These are phyloP conservation scores for Rosa persica DNA, from an alignment of 306 rosid species.

Conservation along the genomic window DNA sequence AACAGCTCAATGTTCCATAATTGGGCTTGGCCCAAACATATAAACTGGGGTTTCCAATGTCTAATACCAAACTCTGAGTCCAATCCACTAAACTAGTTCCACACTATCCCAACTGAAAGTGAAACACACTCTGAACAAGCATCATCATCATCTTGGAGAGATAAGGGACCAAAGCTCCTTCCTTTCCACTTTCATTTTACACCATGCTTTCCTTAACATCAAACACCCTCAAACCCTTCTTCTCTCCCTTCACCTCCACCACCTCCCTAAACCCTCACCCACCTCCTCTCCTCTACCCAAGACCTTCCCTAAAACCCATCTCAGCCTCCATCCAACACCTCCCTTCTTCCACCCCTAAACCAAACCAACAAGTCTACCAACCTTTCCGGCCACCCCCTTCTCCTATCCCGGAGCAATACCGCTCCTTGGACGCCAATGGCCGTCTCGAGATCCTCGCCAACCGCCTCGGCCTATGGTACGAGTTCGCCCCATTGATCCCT, in stretches of 20 bases:
- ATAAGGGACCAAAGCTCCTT: conserved; percentile 28
- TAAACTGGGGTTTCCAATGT: not conserved
- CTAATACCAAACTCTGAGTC: not conserved
- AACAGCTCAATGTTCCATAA: not conserved
- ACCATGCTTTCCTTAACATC: conserved; percentile 37
- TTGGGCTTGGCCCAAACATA: not conserved
- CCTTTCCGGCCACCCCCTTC: conserved; percentile 87
- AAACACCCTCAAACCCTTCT: conserved; percentile 15
- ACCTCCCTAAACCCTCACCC: conserved; percentile 7
- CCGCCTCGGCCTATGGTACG: conserved; percentile 83
- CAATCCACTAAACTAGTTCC: not conserved
- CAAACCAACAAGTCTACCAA: conserved; percentile 56
- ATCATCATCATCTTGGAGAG: conserved; percentile 9
- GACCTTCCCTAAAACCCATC: conserved; percentile 3
- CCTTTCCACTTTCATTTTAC: not conserved
- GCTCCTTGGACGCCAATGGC: conserved; percentile 48
- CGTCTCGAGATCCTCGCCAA: conserved; percentile 57
- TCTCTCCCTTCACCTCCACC: not conserved
- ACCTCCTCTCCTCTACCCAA: conserved; percentile 4
- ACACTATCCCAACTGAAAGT: not conserved
- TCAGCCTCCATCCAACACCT: not conserved
- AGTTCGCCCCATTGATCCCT: conserved; percentile 71
- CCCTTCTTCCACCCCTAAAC: conserved; percentile 5
- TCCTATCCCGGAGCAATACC: conserved; percentile 46
- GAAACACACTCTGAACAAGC: not conserved